Conservation (phyloP, 495 filamentous ascomycete species). For the Lasiosphaeriaceae sp. region DNA sequence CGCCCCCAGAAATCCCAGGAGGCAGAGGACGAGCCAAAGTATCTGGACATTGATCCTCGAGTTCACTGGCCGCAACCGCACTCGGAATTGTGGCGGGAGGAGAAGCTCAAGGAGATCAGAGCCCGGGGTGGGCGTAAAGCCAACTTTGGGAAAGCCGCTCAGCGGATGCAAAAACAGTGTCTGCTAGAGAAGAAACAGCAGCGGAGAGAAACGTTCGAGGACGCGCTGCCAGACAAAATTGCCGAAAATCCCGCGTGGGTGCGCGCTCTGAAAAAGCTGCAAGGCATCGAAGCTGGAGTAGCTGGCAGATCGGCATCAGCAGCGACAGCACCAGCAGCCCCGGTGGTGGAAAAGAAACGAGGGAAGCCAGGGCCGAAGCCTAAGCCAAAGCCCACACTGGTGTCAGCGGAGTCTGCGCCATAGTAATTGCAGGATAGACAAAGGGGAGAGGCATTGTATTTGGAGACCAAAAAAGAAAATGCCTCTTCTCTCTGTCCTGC, state of each 20-base stretch:
- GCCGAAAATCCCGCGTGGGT: constrained; percentile 26
- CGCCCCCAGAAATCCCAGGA: not conserved
- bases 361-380: too few relatives aligned
- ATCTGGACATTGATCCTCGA: constrained; percentile 39
- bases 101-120: constrained; percentile 41
- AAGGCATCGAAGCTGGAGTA: not conserved
- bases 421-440: too few relatives aligned
- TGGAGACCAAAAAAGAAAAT: too few relatives aligned
- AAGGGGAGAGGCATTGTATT: too few relatives aligned
- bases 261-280: constrained; percentile 13
- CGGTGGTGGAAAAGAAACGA: too few relatives aligned
- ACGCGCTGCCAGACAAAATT: constrained; percentile 27
- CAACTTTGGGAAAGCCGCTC: constrained; percentile 37
- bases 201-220: constrained; percentile 14
- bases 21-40: constrained; percentile 21
- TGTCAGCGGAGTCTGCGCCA: too few relatives aligned
- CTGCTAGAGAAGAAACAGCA: constrained; percentile 13
- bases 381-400: too few relatives aligned
- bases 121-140: constrained; percentile 38
- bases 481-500: too few relatives aligned
- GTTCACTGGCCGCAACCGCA: constrained; percentile 35
- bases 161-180: constrained; percentile 29
- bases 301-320: not conserved
- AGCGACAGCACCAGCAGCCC: not conserved
- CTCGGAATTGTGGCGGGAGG: constrained; percentile 34